A percentile compares a stretch with the other conserved stretches of the same genome.
Conservation (phyloP, 306 rosid species). For the Fagus crenata region DNA sequence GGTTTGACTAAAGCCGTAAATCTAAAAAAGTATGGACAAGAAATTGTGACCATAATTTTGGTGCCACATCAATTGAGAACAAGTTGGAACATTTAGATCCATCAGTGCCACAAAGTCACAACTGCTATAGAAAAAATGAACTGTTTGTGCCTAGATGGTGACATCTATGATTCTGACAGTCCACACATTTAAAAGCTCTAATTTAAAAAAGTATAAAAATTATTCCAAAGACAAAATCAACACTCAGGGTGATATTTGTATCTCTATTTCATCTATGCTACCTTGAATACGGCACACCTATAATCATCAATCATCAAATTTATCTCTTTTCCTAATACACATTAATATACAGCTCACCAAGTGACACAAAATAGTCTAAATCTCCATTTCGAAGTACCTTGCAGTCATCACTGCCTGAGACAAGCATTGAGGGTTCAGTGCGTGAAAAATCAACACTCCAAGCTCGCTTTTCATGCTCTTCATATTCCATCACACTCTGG, state of each 20-base stretch:
- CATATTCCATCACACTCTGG: constrained; percentile 97
- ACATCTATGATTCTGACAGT: not conserved
- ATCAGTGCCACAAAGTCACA: not conserved
- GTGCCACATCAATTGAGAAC: not conserved
- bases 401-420: constrained; percentile 97
- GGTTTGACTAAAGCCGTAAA: not conserved
- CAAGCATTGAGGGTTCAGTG: constrained; percentile 97
- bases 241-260: not conserved
- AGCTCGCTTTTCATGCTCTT: constrained; percentile 97
- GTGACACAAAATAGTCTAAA: constrained; percentile 5
- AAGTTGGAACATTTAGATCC: not conserved
- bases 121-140: not conserved
- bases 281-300: not conserved
- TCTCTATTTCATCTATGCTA: not conserved
- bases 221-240: not conserved
- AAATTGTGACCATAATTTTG: not conserved
- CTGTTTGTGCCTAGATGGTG: not conserved
- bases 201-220: not conserved
- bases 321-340: not conserved
- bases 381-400: constrained; percentile 54
- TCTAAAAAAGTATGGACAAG: not conserved
- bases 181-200: not conserved
- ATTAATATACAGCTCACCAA: not conserved
- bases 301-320: not conserved
- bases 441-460: constrained; percentile 99